phyloP scores from a whole-genome alignment of 139 green algal genomes.

The Tetradesmus obliquus region DNA sequence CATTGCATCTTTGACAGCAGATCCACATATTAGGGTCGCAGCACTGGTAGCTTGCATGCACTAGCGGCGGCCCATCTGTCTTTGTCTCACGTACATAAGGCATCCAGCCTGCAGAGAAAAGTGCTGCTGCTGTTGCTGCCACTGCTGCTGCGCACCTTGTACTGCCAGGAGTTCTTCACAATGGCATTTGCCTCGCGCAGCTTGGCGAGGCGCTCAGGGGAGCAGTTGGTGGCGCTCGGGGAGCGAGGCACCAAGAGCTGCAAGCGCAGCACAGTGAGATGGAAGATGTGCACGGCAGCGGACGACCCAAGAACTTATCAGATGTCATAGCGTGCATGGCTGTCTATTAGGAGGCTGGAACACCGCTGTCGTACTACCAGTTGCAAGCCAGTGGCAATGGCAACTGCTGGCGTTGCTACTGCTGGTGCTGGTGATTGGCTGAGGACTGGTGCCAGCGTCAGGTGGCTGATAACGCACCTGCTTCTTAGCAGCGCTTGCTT shows the following conservation, averaged over 20 bases:
- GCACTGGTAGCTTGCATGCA: not conserved
- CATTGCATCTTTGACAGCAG: no score
- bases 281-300: not conserved
- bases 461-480: not conserved
- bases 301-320: not conserved
- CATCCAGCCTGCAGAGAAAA: not conserved
- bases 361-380: not conserved
- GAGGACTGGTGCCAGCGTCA: not conserved
- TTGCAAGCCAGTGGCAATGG: not conserved
- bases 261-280: not conserved
- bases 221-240: not conserved
- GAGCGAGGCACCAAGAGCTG: constrained; percentile 3
- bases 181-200: constrained; percentile 37
- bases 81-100: not conserved
- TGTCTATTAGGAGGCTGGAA: not conserved
- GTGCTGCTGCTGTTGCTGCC: not conserved
- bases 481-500: constrained; percentile 35
- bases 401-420: not conserved
- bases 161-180: constrained; percentile 44
- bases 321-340: no score
- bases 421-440: not conserved
- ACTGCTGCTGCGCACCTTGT: constrained; percentile 39
- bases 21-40: not conserved
- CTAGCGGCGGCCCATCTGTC: not conserved
- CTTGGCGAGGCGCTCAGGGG: constrained; percentile 30